Evolutionary conservation across 2,329 filamentous ascomycete genomes (phyloP).

Genomic region (Davidsoniella virescens): DNA sequence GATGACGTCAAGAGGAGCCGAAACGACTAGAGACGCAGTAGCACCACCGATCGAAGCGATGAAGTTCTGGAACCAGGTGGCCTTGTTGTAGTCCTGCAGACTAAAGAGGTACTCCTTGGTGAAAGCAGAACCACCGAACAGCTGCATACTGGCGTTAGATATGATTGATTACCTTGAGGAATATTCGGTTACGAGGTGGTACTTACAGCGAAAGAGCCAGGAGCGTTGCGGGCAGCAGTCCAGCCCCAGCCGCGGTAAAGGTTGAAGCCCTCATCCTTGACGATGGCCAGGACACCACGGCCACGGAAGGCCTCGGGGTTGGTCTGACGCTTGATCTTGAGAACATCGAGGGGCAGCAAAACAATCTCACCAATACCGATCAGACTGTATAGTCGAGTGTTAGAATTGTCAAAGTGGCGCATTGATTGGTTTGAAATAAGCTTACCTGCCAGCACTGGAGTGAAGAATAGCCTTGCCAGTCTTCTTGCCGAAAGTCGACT

Average conservation of each 20-base stretch:
- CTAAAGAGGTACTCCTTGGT: slow-evolving; percentile 92
- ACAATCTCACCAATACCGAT: slow-evolving; percentile 97
- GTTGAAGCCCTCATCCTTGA: slow-evolving; percentile 86
- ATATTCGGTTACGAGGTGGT: neutral
- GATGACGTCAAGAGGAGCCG: slow-evolving; percentile 92
- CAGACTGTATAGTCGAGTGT: slow-evolving; percentile 36
- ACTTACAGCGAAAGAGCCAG: slow-evolving; percentile 86
- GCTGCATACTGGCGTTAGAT: slow-evolving; percentile 29
- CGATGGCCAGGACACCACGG: slow-evolving; percentile 75
- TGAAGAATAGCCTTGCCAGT: slow-evolving; percentile 97
- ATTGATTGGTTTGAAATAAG: neutral
- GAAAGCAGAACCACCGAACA: slow-evolving; percentile 93
- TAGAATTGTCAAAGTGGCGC: neutral
- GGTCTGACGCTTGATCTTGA: slow-evolving; percentile 99
- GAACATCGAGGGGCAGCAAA: slow-evolving; percentile 81
- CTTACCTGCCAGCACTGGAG: slow-evolving; percentile 78
- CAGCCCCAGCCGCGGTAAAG: slow-evolving; percentile 93
- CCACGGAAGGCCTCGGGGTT: slow-evolving; percentile 97
- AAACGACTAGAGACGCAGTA: slow-evolving; percentile 85
- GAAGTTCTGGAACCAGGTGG: slow-evolving; percentile 91
- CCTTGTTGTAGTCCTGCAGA: slow-evolving; percentile 87
- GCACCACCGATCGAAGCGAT: slow-evolving; percentile 90
- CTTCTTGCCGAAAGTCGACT: slow-evolving; percentile 82
- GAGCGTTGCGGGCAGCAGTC: slow-evolving; percentile 93
- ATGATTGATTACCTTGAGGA: neutral